These are phyloP conservation scores for Fusarium paranaense DNA, from an alignment of 2,329 filamentous ascomycete genomes.

Conservation along the genomic window DNA sequence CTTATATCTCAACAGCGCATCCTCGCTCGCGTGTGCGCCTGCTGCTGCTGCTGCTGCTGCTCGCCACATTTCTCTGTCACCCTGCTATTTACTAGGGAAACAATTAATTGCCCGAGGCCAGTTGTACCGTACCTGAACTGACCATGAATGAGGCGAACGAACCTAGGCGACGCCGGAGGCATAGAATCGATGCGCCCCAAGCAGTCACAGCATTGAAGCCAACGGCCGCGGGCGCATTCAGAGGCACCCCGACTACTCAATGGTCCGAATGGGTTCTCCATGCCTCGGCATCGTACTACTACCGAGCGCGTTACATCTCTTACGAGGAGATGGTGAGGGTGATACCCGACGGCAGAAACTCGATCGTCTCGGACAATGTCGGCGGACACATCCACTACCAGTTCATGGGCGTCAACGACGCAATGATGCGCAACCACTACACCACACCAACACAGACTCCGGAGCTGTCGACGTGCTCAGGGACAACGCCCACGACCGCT, in stretches of 20 bases:
- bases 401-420: constrained; percentile 27
- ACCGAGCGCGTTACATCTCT: constrained; percentile 38
- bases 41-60: not conserved
- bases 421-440: not conserved
- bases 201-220: constrained; percentile 2
- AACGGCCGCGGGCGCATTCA: not conserved
- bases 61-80: not conserved
- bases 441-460: not conserved
- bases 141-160: constrained; percentile 13
- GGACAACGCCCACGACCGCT: constrained; percentile 14
- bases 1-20: constrained; percentile 25
- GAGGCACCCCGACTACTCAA: not conserved
- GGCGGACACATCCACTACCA: constrained; percentile 41
- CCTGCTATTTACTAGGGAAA: not conserved
- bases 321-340: constrained; percentile 26
- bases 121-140: not conserved
- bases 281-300: constrained; percentile 29
- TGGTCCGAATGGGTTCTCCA: constrained; percentile 39
- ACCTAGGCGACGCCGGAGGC: not conserved
- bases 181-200: constrained; percentile 5
- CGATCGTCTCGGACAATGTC: constrained; percentile 27
- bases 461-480: constrained; percentile 24
- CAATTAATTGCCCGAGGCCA: not conserved
- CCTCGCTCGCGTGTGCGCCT: constrained; percentile 3
- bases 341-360: constrained; percentile 32